These are phyloP conservation scores for Phytophthora sojae DNA, from an alignment of 352 stramenopile genomes.

Conservation along the genomic window DNA sequence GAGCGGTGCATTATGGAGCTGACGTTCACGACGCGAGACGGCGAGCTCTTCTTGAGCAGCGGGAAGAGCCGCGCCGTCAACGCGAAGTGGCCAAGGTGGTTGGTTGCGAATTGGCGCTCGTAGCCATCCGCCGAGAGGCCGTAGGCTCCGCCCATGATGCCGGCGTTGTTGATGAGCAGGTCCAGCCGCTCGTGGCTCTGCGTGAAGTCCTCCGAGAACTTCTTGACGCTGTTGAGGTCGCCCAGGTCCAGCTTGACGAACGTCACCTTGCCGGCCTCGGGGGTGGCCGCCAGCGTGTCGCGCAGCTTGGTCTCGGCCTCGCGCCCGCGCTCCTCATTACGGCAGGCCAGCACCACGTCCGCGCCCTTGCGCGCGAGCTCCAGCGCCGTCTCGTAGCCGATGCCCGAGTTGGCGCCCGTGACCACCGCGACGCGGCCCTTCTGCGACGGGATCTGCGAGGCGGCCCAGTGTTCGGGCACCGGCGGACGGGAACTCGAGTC, in stretches of 20 bases:
- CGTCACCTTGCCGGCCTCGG: slow-evolving; percentile 31
- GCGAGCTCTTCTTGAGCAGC: slow-evolving; percentile 30
- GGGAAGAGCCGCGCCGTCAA: slow-evolving; percentile 52
- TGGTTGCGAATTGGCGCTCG: slow-evolving; percentile 69
- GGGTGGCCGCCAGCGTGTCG: neutral
- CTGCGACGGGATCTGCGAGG: slow-evolving; percentile 28
- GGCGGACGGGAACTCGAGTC: slow-evolving; percentile 6
- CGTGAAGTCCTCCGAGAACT: slow-evolving; percentile 45
- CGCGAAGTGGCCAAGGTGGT: slow-evolving; percentile 69
- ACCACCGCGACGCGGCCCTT: neutral
- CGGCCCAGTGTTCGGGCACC: slow-evolving; percentile 37
- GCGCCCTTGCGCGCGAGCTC: slow-evolving; percentile 3
- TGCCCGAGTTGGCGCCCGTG: slow-evolving; percentile 5
- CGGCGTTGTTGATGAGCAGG: slow-evolving; percentile 74
- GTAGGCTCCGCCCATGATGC: slow-evolving; percentile 48
- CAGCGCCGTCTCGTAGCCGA: slow-evolving; percentile 2
- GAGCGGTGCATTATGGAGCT: slow-evolving; percentile 44
- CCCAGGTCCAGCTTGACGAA: slow-evolving; percentile 58
- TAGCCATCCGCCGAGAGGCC: slow-evolving; percentile 41
- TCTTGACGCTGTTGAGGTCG: slow-evolving; percentile 44
- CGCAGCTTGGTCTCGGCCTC: slow-evolving; percentile 26
- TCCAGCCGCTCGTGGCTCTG: slow-evolving; percentile 41
- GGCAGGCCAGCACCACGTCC: slow-evolving; percentile 26
- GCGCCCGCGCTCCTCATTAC: slow-evolving; percentile 24
- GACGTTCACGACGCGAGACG: slow-evolving; percentile 51